Base-by-base conservation (phyloP, 495 filamentous ascomycete genomes). In the Chaetomium fimeti region DNA sequence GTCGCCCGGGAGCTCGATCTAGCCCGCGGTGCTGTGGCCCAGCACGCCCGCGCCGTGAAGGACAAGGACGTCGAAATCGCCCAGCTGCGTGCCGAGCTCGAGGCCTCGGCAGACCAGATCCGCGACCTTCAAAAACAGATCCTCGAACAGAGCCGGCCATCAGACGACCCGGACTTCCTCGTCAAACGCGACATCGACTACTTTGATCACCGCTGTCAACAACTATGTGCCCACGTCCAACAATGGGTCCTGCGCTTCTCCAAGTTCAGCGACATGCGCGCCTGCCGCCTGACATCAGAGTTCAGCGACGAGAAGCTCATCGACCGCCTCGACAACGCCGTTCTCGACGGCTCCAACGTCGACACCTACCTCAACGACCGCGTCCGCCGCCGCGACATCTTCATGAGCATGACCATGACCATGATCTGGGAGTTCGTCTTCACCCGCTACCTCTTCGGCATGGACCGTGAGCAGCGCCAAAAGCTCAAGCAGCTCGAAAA, bases 361-460 rank as follows among this genome's bases (percentile, higher is more conserved):
- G 91, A 98, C 69, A 78, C 78, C 57, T 92, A 93, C 72, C 86
- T 98, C 15, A 82, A 82, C 65, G 95, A 98, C 71, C 89, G 95
- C 49, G 88, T 94, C 58, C 85, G 85, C 63, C 87, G 94, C 57
- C 86, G 92, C 42, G 91, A 97, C 77, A 89, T 97, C 40, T 95
- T 98, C 79, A 96, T 97, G 90, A 92, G 91, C 27, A 90, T 98
- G 68, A 88, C 92, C 66, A 98, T 97, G 92, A 92, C 87, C 51
- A 96, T 98, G 91, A 86, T 98, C 42, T 97, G 92, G 91, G 93
- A 98, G 73, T 96, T 90, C 71, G 87, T 98, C 72, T 98, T 98
- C 75, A 96, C 92, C 13, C 88, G 95, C 61, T 98, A 98, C 72
- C 86, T 98, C 42, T 98, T 98, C 71, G 94, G 95, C 66, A 94